These are phyloP conservation scores for Eucalyptus curtisii DNA, from an alignment of 345 rosid genomes.

Conservation along the genomic window DNA sequence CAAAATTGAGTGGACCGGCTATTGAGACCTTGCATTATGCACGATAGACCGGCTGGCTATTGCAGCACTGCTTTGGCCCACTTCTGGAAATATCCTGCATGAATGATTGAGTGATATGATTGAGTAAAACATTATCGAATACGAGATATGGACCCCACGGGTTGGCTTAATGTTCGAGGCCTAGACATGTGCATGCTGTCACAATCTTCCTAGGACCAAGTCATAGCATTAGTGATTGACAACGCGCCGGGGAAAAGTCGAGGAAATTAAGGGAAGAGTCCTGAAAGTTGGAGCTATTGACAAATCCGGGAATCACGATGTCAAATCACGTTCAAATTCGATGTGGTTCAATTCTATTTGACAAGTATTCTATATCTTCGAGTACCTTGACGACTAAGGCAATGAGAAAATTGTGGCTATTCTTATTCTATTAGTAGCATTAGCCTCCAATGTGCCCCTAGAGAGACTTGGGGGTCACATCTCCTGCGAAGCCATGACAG, in stretches of 20 bases:
- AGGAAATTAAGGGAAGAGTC: not conserved
- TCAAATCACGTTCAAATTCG: not conserved
- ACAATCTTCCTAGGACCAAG: not conserved
- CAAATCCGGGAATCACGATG: rapidly evolving
- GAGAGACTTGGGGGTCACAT: too few species aligned
- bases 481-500: too few species aligned
- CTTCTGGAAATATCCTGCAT: not conserved
- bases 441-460: too few species aligned
- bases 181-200: not conserved
- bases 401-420: not conserved
- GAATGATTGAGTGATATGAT: not conserved
- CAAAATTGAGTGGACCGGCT: not conserved
- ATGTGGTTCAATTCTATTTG: not conserved
- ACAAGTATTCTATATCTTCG: not conserved
- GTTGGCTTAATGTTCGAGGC: not conserved
- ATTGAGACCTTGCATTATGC: not conserved
- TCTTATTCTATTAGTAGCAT: not conserved
- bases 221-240: not conserved
- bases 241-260: not conserved
- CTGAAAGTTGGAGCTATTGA: not conserved
- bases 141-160: not conserved
- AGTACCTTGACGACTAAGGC: not conserved
- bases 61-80: not conserved
- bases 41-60: not conserved
- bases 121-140: too few species aligned